Conservation (phyloP, 1,284 basidiomycete genomes). For the Naganishia sp. region DNA sequence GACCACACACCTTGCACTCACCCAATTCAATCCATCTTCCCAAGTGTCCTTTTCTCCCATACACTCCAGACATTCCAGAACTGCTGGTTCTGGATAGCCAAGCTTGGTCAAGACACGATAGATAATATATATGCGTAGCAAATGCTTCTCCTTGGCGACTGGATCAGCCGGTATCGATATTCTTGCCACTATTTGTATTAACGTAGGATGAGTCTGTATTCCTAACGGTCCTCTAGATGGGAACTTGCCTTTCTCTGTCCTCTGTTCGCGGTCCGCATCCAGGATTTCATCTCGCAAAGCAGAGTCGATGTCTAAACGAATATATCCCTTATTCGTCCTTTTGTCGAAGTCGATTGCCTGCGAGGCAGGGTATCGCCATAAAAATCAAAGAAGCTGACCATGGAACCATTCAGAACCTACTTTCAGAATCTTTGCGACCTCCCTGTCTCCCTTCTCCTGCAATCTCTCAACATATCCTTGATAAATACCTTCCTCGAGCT, state of each 20-base stretch:
- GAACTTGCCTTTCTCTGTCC: constrained; percentile 1
- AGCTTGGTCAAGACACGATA: constrained; percentile 80
- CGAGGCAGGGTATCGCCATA: neutral
- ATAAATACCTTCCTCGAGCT: constrained; percentile 39
- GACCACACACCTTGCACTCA: constrained; percentile 52
- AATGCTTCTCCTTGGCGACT: constrained; percentile 64
- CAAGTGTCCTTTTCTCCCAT: constrained; percentile 69
- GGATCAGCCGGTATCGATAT: constrained; percentile 16
- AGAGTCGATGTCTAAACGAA: constrained; percentile 67
- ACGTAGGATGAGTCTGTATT: neutral
- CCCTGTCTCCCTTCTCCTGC: constrained; percentile 87
- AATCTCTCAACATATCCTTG: constrained; percentile 69
- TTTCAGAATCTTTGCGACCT: constrained; percentile 69
- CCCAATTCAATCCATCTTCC: constrained; percentile 92
- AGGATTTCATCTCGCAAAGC: constrained; percentile 65
- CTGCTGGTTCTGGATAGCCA: constrained; percentile 70
- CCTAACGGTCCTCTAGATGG: neutral
- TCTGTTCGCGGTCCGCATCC: constrained; percentile 52
- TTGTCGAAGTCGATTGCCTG: constrained; percentile 83
- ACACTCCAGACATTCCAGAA: constrained; percentile 63
- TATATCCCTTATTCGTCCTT: constrained; percentile 68
- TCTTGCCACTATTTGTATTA: neutral
- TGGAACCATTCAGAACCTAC: constrained; percentile 45
- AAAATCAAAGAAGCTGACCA: neutral
- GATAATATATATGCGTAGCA: constrained; percentile 71